phyloP scores from a whole-genome alignment of 177 flowering plant genomes.

The Vitis hybrid region DNA sequence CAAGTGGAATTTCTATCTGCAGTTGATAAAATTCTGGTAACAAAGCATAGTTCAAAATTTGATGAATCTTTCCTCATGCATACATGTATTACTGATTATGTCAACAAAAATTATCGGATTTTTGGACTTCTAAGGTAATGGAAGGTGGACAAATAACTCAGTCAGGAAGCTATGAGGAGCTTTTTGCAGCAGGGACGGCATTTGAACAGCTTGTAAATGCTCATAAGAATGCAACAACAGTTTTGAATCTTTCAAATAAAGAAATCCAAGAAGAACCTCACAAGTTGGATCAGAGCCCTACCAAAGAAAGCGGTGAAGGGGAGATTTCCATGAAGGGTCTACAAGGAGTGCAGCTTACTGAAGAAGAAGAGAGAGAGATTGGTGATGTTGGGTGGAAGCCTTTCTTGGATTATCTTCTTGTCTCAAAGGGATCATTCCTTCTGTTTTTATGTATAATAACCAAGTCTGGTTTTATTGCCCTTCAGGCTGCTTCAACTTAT shows the following conservation, averaged over 20 bases:
- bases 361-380: constrained; percentile 65
- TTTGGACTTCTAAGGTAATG: constrained; percentile 50
- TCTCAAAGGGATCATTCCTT: constrained; percentile 44
- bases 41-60: background rate
- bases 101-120: too few species aligned
- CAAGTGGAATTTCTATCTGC: constrained; percentile 84
- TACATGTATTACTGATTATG: too few species aligned
- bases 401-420: constrained; percentile 53
- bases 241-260: constrained; percentile 17
- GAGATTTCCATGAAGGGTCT: constrained; percentile 35
- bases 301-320: constrained; percentile 27
- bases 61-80: background rate
- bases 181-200: constrained; percentile 54
- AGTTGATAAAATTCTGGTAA: constrained; percentile 70
- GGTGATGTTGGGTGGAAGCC: constrained; percentile 74
- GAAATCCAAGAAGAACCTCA: constrained; percentile 10
- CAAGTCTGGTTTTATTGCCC: constrained; percentile 45
- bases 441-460: constrained; percentile 21
- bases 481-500: constrained; percentile 63
- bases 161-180: constrained; percentile 66
- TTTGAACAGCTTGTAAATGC: constrained; percentile 83
- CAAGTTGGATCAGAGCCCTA: background rate
- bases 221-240: constrained; percentile 55
- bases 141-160: constrained; percentile 63
- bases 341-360: constrained; percentile 52